Evolutionary conservation across 2,329 filamentous ascomycete genomes (phyloP), one percentile per base, ranked within the genome.

Genomic region (Coleophoma crateriformis): DNA sequence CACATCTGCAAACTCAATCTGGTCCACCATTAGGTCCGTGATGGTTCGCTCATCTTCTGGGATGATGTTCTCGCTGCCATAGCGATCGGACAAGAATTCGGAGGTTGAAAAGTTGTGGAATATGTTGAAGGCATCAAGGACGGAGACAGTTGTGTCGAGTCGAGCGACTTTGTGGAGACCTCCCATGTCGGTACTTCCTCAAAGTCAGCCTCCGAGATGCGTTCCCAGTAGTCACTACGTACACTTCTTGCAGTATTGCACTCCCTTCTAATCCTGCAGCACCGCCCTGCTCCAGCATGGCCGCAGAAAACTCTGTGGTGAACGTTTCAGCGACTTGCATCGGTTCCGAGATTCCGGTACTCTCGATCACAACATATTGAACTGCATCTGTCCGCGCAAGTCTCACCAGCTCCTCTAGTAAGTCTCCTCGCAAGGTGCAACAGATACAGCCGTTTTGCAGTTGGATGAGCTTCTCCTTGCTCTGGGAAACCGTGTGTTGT

Each of bases 401-500:
- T 1, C 75, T 75, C 1, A 84, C 84, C 0, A 89, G 75, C 61
- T 89, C 85, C 51, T 85, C 79, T 0, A 90, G 74, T 1, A 89
- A 67, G 49, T 89, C 85, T 1, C 85, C 84, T 3, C 86, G 80
- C 0, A 89, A 71, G 0, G 85, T 89, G 58, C 86, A 90, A 70
- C 85, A 90, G 58, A 90, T 90, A 56, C 86, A 89, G 10, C 85
- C 84, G 53, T 87, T 88, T 59, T 87, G 82, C 48, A 88, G 73
- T 10, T 82, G 78, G 14, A 87, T 79, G 33, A 87, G 72, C 54
- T 85, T 84, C 55, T 86, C 81, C 37, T 83, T 69, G 0, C 78
- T 79, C 54, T 78, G 75, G 2, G 76, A 78, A 34, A 85, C 66
- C 20, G 73, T 74, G 58, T 82, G 75, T 2, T 78, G 70, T 14